Evolutionary conservation across 2,329 filamentous ascomycete genomes (phyloP), one percentile per base, ranked within the genome.

Genomic region (Stemphylium lycopersici): DNA sequence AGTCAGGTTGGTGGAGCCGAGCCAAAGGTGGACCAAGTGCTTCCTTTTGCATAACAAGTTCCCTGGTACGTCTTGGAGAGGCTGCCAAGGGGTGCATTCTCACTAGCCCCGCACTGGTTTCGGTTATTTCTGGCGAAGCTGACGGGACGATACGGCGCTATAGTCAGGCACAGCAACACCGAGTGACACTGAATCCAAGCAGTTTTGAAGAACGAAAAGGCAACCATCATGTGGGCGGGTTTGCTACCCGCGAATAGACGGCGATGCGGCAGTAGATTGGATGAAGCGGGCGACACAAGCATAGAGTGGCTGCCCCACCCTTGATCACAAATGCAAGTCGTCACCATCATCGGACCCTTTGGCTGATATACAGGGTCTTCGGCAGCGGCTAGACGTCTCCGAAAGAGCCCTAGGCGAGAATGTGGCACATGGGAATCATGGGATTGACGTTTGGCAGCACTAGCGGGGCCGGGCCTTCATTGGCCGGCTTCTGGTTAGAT

Each of bases 11-110:
- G 31, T 29, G 55, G 41, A 55, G 52, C 47, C 52, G 52, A 55
- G 44, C 46, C 44, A 52, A 54, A 60, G 55, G 53, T 56, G 52
- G 56, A 47, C 51, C 53, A 48, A 36, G 45, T 41, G 26, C 13
- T 37, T 59, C 48, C 32, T 65, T 66, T 65, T 66, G 63, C 57
- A 59, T 61, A 59, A 42, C 58, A 63, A 56, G 60, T 71, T 64
- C 31, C 52, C 56, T 47, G 58, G 56, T 61, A 55, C 53, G 16
- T 41, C 20, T 59, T 44, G 42, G 41, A 34, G 37, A 29, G 42
- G 29, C 38, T 51, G 49, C 51, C 44, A 58, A 54, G 56, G 41
- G 44, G 36, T 33, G 37, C 34, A 42, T 32, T 11, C 29, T n/a
- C 12, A 54, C 42, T 37, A 46, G 54, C 22, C 41, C 34, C 29